Base-by-base conservation (phyloP, 805 yeast species). In the Hyphopichia homilentoma region DNA sequence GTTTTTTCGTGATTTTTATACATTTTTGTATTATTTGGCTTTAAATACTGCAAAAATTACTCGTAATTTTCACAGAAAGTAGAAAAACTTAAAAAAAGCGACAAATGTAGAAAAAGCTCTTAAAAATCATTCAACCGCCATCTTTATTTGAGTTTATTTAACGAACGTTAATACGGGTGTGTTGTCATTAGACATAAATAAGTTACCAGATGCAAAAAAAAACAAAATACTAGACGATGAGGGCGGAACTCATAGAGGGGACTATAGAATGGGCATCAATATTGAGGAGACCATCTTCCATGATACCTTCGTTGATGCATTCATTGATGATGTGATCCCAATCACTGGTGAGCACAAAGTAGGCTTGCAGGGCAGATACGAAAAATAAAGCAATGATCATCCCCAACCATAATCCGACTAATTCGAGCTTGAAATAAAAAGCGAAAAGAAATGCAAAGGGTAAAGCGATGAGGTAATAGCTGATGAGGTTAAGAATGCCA, bases 371-470 rank as follows among this genome's bases (percentile, higher is more conserved):
- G 3, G 69, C 20, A 1, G 77, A 63, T 5, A 71, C 57, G 16
- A 61, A 39, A 16, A 55, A 39, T 29, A 73, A 63, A 9, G 74
- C 77, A 23, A 64, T 47, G 4, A 65, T 54, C 51, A 71, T 54
- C 3, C 73, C 79, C 14, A 63, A 31, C 79, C 79, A 74, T 30
- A 74, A 52, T 0, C 79, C 79, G 9, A 60, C 35, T 22, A 74
- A 64, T 38, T 59, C 57, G 38, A 61, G 41, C 5, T 59, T 41
- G 22, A 61, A 52, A 27, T 57, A 41, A 42, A 73, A 71, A 2
- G 75, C 76, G 27, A 68, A 57, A 11, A 61, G 31, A 29, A 65
- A 52, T 15, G 74, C 77, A 30, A 58, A 51, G 1, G 81, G 81
- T 25, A 72, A 54, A 2, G 77, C 79, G 31, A 75, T 49, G 5